Evolutionary conservation across 257 asterid species (phyloP).

Genomic region (Penstemon barbatus): DNA sequence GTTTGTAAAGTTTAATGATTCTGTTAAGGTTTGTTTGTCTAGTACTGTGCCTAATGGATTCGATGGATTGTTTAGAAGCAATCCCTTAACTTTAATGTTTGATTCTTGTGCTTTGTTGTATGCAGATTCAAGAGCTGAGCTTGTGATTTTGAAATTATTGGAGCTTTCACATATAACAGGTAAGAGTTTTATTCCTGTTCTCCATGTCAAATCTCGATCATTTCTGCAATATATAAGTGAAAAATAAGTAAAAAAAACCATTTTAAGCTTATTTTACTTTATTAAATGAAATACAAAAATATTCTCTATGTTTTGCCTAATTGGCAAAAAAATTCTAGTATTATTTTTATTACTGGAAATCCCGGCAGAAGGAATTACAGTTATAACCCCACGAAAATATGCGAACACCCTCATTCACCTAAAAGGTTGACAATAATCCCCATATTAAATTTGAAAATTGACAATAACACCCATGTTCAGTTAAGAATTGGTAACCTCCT

Average conservation of each 20-base stretch:
- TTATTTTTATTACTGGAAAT: too few species aligned
- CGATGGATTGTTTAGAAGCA: conserved; percentile 60
- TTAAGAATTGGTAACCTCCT: too few species aligned
- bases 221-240: conserved; percentile 31
- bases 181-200: conserved; percentile 61
- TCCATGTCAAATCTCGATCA: conserved; percentile 70
- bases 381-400: too few species aligned
- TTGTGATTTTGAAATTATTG: conserved; percentile 52
- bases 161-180: conserved; percentile 59
- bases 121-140: conserved; percentile 51
- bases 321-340: too few species aligned
- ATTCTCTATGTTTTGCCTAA: too few species aligned
- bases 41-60: conserved; percentile 58
- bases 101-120: conserved; percentile 41
- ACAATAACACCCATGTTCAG: too few species aligned
- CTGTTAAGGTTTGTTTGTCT: conserved; percentile 31
- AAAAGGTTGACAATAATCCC: not conserved
- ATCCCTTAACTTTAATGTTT: conserved; percentile 60
- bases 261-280: too few species aligned
- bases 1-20: conserved; percentile 42
- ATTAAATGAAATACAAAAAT: too few species aligned
- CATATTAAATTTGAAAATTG: not conserved
- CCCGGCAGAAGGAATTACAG: too few species aligned
- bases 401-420: too few species aligned
- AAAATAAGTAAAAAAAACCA: too few species aligned